Base-by-base conservation (phyloP, 257 asterid species). In the Schizonepeta tenuifolia region DNA sequence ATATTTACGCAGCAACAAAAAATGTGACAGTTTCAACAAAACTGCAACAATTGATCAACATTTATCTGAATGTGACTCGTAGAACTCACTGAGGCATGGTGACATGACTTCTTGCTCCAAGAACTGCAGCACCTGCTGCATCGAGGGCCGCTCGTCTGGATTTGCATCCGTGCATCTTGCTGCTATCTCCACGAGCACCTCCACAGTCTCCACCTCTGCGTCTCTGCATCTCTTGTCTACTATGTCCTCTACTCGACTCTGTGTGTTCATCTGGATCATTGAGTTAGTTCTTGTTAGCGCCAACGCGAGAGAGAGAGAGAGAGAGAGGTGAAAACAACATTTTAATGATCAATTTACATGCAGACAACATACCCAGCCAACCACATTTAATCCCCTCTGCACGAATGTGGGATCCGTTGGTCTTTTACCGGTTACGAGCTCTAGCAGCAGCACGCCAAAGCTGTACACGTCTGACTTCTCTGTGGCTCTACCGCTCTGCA, bases 51-150 rank as follows among this genome's bases (percentile, higher is more conserved):
- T 12, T 1, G 26, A 40, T 82, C 83, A 85, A 17, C 95, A 87
- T 73, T 82, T 85, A 71, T 93, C 97, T 0, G 97, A 94, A 31
- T 87, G 96, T 55, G 96, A 94, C 80, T 94, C 98, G 0, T 91
- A 85, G 65, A 87, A 77, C 70, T 94, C 97, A 21, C 88, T 91
- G 0, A 83, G 84, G 71, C 96, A 85, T 50, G 99, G 98, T 2
- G 98, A 88, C 97, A 89, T 89, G 36, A 91, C 95, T 74, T 91
- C 98, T 72, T 94, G 97, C 87, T 94, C 98, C 75, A 94, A 75
- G 75, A 82, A 88, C 86, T 91, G 96, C 83, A 94, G 43, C 65
- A 94, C 97, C 66, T 84, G 92, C 59, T 88, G 98, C 99, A 94
- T 94, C 2, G 92, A 63, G 6, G 99, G 98, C 67, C 99, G 85